Evolutionary conservation across 495 filamentous ascomycete species (phyloP), one percentile per base, ranked within the genome.

Genomic region (Trypethelium eluteriae): DNA sequence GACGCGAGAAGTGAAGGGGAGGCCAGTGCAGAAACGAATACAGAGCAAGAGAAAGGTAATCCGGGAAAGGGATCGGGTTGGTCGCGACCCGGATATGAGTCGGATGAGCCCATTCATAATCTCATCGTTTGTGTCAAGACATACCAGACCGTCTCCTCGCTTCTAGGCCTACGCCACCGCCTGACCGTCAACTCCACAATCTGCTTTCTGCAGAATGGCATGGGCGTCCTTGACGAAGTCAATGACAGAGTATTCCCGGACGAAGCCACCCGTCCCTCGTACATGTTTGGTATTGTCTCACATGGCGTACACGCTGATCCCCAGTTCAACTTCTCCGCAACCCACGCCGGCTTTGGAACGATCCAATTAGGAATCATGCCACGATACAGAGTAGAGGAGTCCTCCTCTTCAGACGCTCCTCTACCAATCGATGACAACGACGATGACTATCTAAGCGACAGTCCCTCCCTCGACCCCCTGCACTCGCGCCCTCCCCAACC

Each of bases 201-300:
- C 39, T 81, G 89, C 47, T 84, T 98, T 34, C 71, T 96, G 3
- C 89, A 95, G 63, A 90, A 93, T 61, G 92, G 91, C 3, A 84
- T 98, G 79, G 93, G 93, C 2, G 74, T 88, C 2, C 76, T 92
- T 38, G 90, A 96, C n/a, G 80, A 82, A 44, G 76, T 96, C 25
- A 89, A 90, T 68, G 70, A 81, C 10, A 65, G 77, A 2, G 70
- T 93, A 12, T 98, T 96, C 71, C 81, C 84, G 0, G 80, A 91
- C 70, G 80, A 83, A 2, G 67, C 70, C 3, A 76, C 70, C 0
- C 83, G 92, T 34, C 94, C 94, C 2, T 81, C 84, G 50, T 96
- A 92, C 70, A 80, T 96, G 53, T 74, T 90, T 12, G 90, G 88
- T 2, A 84, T 93, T 62, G 79, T 88, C 65, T 85, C 83, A 6